Conservation (phyloP, 768 basidiomycete species). For the Lentinula raphanica region DNA sequence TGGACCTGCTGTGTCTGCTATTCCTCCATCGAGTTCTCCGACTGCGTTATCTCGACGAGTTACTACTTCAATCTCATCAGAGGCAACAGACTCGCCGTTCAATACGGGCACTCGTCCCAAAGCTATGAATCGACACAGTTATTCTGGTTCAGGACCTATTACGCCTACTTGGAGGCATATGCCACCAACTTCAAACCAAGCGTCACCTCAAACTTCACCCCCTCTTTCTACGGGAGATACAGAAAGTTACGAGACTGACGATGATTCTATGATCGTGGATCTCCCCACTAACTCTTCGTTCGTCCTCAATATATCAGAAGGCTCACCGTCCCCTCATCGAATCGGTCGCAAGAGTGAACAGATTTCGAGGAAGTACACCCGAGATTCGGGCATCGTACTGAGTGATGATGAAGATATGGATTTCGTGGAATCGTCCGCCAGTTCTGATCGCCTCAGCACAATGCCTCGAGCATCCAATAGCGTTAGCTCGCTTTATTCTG, state of each 20-base stretch:
- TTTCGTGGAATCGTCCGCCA: constrained; percentile 13
- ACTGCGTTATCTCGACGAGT: constrained; percentile 23
- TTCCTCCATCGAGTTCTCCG: constrained; percentile 12
- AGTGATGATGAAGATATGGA: constrained; percentile 46
- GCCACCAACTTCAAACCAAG: constrained; percentile 31
- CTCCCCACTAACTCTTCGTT: constrained; percentile 49
- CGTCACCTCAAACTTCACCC: constrained; percentile 51
- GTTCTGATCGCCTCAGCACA: constrained; percentile 24
- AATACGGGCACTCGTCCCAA: constrained; percentile 23
- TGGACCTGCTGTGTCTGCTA: constrained; percentile 38
- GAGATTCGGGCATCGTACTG: constrained; percentile 60
- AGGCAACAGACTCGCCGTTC: constrained; percentile 8
- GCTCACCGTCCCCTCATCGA: constrained; percentile 49
- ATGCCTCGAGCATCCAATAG: constrained; percentile 61
- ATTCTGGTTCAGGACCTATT: constrained; percentile 44
- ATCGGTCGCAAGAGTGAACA: constrained; percentile 18
- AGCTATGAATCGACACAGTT: constrained; percentile 55
- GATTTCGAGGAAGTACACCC: constrained; percentile 65
- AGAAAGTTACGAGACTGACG: constrained; percentile 26
- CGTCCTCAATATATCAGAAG: constrained; percentile 46
- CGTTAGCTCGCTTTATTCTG: constrained; percentile 54
- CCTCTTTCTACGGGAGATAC: constrained; percentile 23
- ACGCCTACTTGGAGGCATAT: constrained; percentile 34
- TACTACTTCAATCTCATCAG: constrained; percentile 21
- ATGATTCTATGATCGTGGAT: constrained; percentile 55